phyloP scores from a whole-genome alignment of 2,329 filamentous ascomycete species.

The Fusarium lyarnte region DNA sequence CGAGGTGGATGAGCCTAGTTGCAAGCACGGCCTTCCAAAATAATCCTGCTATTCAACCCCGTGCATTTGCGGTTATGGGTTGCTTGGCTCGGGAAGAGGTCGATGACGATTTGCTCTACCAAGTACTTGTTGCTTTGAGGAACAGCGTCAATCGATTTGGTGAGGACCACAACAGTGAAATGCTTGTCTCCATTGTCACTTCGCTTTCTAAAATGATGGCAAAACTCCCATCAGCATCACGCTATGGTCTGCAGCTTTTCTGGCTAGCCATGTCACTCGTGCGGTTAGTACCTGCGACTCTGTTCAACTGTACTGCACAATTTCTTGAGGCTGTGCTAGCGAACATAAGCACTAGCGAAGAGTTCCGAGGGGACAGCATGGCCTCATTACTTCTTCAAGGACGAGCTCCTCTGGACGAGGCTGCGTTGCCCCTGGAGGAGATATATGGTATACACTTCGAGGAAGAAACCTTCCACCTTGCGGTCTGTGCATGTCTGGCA shows the following conservation, averaged over 20 bases:
- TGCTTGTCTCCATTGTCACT: conserved; percentile 74
- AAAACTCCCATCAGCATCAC: conserved; percentile 72
- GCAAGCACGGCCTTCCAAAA: conserved; percentile 78
- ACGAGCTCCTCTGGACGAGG: conserved; percentile 68
- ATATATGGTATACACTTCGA: conserved; percentile 73
- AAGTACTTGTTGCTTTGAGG: conserved; percentile 73
- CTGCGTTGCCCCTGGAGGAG: conserved; percentile 69
- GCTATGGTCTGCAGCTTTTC: conserved; percentile 75
- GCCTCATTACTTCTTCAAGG: conserved; percentile 69
- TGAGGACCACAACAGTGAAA: conserved; percentile 71
- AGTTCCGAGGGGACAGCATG: conserved; percentile 68
- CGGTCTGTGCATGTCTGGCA: conserved; percentile 70
- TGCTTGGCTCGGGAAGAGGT: conserved; percentile 77
- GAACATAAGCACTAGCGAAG: conserved; percentile 70
- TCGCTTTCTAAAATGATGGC: conserved; percentile 77
- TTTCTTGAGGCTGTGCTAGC: conserved; percentile 72
- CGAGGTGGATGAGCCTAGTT: conserved; percentile 78
- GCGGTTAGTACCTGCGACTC: conserved; percentile 67
- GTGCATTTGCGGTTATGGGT: conserved; percentile 77
- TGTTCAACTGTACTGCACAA: conserved; percentile 73
- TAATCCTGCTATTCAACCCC: conserved; percentile 75
- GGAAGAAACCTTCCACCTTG: conserved; percentile 72
- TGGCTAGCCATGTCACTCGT: conserved; percentile 75
- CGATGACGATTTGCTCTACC: conserved; percentile 76
- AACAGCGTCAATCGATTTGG: conserved; percentile 72